Conservation (phyloP, 2,329 filamentous ascomycete genomes). For the Lachnellula suecica region DNA sequence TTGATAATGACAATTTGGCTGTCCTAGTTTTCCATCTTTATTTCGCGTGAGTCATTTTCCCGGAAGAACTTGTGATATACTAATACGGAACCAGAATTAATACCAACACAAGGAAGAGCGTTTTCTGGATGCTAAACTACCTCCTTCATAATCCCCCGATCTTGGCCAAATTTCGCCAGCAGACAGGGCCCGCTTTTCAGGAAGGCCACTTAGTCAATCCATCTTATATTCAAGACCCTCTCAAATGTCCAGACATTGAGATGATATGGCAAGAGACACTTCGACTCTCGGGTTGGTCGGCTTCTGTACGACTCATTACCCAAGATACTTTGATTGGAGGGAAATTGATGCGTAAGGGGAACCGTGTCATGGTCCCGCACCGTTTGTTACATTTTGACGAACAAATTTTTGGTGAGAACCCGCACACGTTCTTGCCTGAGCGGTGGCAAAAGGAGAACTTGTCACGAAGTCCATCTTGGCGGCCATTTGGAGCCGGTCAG, state of each 20-base stretch:
- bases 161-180: not conserved
- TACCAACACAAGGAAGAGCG: conserved; percentile 1
- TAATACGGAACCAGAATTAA: conserved; percentile 1
- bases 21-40: not conserved
- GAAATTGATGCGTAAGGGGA: conserved; percentile 5
- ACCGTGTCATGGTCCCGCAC: conserved; percentile 3
- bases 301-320: conserved; percentile 2
- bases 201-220: not conserved
- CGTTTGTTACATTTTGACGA: conserved; percentile 5
- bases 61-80: not conserved
- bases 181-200: conserved; percentile 2
- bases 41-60: not conserved
- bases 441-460: not conserved
- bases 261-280: conserved; percentile 2
- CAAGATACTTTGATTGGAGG: not conserved
- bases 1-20: not conserved
- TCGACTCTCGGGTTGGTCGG: not conserved
- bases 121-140: conserved; percentile 6
- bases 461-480: not conserved
- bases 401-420: not conserved
- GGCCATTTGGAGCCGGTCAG: conserved; percentile 6
- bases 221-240: not conserved
- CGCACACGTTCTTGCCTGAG: not conserved
- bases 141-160: not conserved
- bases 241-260: not conserved